Conservation (phyloP, 805 yeast genomes). For the Lachancea meyersii region DNA sequence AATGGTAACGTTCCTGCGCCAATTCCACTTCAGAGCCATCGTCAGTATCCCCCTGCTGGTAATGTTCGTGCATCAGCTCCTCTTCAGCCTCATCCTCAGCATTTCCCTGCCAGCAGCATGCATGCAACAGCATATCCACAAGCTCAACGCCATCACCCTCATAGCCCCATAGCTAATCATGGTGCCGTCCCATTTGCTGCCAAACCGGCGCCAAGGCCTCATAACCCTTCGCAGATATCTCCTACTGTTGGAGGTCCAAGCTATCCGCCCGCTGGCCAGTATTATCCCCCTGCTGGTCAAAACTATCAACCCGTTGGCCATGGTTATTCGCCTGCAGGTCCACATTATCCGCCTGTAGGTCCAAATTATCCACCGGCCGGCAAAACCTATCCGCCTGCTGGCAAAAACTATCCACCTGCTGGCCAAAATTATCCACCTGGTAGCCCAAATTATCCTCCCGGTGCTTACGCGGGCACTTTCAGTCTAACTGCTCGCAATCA, state of each 20-base stretch:
- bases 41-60: too few relatives aligned
- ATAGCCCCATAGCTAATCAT: neutral
- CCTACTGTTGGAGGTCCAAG: too few relatives aligned
- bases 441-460: conserved; percentile 3
- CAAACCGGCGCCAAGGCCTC: neutral
- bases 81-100: too few relatives aligned
- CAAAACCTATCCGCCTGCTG: neutral
- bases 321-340: neutral
- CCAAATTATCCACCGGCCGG: neutral
- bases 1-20: too few relatives aligned
- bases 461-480: neutral
- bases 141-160: neutral
- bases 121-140: neutral
- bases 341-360: neutral
- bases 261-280: too few relatives aligned
- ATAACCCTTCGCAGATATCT: neutral
- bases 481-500: neutral
- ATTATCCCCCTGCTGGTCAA: too few relatives aligned
- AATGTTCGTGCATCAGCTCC: too few relatives aligned
- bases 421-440: neutral
- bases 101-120: neutral
- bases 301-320: too few relatives aligned
- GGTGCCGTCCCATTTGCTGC: neutral
- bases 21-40: too few relatives aligned
- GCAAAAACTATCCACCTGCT: neutral